phyloP scores from a whole-genome alignment of 192 early-diverging fungal genomes.

The Lunasporangiospora selenospora region DNA sequence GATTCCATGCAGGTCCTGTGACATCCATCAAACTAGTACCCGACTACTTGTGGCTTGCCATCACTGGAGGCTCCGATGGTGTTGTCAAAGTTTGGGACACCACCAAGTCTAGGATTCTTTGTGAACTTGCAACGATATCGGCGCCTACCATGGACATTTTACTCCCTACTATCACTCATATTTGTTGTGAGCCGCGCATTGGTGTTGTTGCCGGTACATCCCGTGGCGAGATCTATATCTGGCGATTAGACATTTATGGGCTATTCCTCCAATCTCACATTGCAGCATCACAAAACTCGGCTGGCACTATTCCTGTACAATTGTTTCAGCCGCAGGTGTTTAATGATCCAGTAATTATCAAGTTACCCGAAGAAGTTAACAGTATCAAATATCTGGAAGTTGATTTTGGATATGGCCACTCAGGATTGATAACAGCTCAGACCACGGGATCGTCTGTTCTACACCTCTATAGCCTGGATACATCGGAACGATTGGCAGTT shows the following conservation, averaged over 20 bases:
- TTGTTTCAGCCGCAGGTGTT: too few species aligned
- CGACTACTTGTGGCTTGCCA: slow-evolving; percentile 26
- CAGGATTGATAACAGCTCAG: slow-evolving; percentile 19
- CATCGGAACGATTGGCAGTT: slow-evolving; percentile 13
- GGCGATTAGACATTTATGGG: slow-evolving; percentile 32
- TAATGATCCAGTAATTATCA: slow-evolving; percentile 7
- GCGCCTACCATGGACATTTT: too few species aligned
- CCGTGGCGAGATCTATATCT: slow-evolving; percentile 25
- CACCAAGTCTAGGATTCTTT: slow-evolving; percentile 27
- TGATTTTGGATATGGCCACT: slow-evolving; percentile 12
- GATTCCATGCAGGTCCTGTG: slow-evolving; percentile 64
- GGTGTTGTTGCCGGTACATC: slow-evolving; percentile 35
- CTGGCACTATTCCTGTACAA: too few species aligned
- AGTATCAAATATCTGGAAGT: slow-evolving; percentile 29
- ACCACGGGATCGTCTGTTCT: slow-evolving; percentile 16
- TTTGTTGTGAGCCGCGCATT: slow-evolving; percentile 35
- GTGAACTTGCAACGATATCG: slow-evolving; percentile 23
- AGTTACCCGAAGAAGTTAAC: slow-evolving; percentile 27
- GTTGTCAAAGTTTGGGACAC: slow-evolving; percentile 62
- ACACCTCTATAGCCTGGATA: slow-evolving; percentile 33
- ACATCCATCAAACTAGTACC: slow-evolving; percentile 32
- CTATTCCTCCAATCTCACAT: too few species aligned
- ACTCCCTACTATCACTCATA: slow-evolving; percentile 9
- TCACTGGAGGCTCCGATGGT: slow-evolving; percentile 61
- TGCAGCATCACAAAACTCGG: too few species aligned